Conservation (phyloP, 2,329 filamentous ascomycete genomes). For the Rhynchosporium agropyri region DNA sequence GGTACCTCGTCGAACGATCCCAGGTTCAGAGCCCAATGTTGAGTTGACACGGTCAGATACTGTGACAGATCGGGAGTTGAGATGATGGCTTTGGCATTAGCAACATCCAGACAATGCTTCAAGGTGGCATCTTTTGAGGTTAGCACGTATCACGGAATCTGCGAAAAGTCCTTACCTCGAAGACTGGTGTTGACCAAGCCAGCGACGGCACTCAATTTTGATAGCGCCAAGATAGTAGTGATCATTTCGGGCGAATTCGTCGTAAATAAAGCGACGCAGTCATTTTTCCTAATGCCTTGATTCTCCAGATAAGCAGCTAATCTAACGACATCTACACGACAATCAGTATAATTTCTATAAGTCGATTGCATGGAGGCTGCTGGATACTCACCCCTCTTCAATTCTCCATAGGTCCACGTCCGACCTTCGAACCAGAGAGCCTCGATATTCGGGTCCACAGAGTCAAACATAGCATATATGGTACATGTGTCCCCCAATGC, state of each 20-base stretch:
- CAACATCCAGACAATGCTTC: slow-evolving; percentile 48
- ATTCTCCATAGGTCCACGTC: slow-evolving; percentile 50
- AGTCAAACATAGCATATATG: slow-evolving; percentile 48
- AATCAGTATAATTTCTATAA: slow-evolving; percentile 8
- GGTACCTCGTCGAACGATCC: slow-evolving; percentile 42
- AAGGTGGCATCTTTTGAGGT: slow-evolving; percentile 47
- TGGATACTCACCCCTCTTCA: slow-evolving; percentile 46
- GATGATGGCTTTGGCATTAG: slow-evolving; percentile 46
- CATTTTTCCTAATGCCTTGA: slow-evolving; percentile 44
- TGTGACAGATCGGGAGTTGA: slow-evolving; percentile 49
- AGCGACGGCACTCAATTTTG: slow-evolving; percentile 49
- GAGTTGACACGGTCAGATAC: slow-evolving; percentile 39
- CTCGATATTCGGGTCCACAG: slow-evolving; percentile 45
- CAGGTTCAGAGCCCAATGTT: slow-evolving; percentile 45
- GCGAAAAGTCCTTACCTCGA: slow-evolving; percentile 44
- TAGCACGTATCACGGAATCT: slow-evolving; percentile 3
- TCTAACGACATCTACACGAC: slow-evolving; percentile 46
- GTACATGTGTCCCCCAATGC: slow-evolving; percentile 46
- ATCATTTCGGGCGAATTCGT: slow-evolving; percentile 54
- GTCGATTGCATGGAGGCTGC: neutral
- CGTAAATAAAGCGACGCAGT: slow-evolving; percentile 51
- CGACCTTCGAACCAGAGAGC: slow-evolving; percentile 53
- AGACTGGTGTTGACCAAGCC: slow-evolving; percentile 52
- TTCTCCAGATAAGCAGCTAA: slow-evolving; percentile 47
- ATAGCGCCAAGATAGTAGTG: slow-evolving; percentile 48